These are phyloP conservation scores for Botrytis deweyae DNA, from an alignment of 2,329 filamentous ascomycete species.

Conservation along the genomic window DNA sequence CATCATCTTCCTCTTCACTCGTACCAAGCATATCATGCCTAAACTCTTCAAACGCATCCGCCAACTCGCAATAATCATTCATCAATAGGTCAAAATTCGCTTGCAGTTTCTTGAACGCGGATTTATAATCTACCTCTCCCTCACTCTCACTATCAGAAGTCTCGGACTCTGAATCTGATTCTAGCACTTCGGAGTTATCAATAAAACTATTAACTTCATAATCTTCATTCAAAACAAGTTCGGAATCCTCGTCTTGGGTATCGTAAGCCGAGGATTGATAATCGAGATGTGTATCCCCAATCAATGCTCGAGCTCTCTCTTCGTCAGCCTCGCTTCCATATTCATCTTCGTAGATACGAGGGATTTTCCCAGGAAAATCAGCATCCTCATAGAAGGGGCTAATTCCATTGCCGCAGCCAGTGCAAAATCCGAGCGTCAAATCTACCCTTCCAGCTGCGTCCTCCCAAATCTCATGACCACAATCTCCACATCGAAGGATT, in stretches of 20 bases:
- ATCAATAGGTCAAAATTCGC: background rate
- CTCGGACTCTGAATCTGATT: constrained; percentile 18
- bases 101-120: background rate
- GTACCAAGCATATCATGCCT: background rate
- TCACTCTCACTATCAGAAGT: background rate
- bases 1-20: background rate
- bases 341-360: constrained; percentile 20
- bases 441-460: background rate
- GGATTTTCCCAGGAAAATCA: constrained; percentile 3
- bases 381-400: constrained; percentile 28
- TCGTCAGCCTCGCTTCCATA: constrained; percentile 20
- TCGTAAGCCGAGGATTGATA: constrained; percentile 36
- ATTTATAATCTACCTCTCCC: background rate
- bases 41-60: background rate
- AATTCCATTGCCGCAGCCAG: constrained; percentile 22
- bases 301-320: constrained; percentile 8
- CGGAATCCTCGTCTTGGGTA: constrained; percentile 30
- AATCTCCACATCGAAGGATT: constrained; percentile 30
- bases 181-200: constrained; percentile 26
- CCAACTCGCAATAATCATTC: background rate
- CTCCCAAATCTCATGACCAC: constrained; percentile 33
- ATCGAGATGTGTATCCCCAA: constrained; percentile 30
- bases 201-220: constrained; percentile 36
- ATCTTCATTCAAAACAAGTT: constrained; percentile 25
- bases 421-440: constrained; percentile 26